Percentiles rank a stretch among this genome's conserved stretches.
Conservation (phyloP, 2,329 filamentous ascomycete species). For the Decorospora gaudefroyi region DNA sequence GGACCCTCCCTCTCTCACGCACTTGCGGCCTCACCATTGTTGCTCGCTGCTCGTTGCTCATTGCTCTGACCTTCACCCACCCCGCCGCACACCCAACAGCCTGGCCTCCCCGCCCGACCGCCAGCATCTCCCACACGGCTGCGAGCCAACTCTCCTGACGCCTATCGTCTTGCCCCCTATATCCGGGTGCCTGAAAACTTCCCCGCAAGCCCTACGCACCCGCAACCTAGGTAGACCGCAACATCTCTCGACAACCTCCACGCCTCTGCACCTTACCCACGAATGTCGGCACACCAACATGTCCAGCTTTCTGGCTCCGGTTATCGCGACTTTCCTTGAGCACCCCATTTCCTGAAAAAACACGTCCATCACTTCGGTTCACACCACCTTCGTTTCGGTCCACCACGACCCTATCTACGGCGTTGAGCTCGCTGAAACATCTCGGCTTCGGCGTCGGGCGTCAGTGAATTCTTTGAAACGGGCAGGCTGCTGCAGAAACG, state of each 20-base stretch:
- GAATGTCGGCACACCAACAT: constrained; percentile 57
- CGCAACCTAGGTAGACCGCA: constrained; percentile 13
- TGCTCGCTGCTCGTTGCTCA: constrained; percentile 5
- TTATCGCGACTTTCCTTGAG: constrained; percentile 58
- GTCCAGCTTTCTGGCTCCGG: constrained; percentile 54
- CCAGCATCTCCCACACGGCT: constrained; percentile 18
- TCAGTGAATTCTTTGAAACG: constrained; percentile 3
- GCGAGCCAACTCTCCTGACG: constrained; percentile 25
- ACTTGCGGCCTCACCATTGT: constrained; percentile 23
- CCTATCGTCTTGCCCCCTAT: constrained; percentile 15
- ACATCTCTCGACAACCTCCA: constrained; percentile 16
- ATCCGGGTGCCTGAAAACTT: constrained; percentile 15
- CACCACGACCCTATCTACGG: constrained; percentile 28
- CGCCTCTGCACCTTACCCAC: constrained; percentile 22
- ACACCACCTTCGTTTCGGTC: constrained; percentile 38
- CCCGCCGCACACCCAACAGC: constrained; percentile 18
- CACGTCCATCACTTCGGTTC: constrained; percentile 32
- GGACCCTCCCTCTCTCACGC: constrained; percentile 18
- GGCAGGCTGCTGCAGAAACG: background rate
- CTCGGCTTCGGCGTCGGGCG: constrained; percentile 11
- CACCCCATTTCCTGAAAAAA: constrained; percentile 52
- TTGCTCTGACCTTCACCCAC: constrained; percentile 17
- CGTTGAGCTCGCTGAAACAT: constrained; percentile 31
- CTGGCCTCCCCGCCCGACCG: constrained; percentile 15
- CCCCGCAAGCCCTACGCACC: constrained; percentile 17